Conservation (phyloP, 2,329 filamentous ascomycete genomes). For the Aspergillus texensis region DNA sequence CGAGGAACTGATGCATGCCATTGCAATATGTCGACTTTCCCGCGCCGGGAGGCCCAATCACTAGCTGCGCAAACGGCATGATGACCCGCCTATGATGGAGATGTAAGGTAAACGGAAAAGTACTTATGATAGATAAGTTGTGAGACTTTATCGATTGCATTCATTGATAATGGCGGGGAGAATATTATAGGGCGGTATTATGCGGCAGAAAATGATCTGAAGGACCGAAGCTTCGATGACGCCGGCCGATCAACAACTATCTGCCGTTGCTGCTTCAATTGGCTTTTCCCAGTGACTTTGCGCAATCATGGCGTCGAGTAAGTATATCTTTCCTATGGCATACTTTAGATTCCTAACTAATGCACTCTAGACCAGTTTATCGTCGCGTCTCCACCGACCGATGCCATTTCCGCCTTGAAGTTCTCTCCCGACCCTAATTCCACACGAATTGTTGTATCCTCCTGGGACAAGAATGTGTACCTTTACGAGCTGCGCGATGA, state of each 20-base stretch:
- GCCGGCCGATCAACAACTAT: conserved; percentile 23
- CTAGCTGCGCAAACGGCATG: conserved; percentile 72
- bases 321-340: conserved; percentile 12
- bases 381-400: conserved; percentile 76
- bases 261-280: conserved; percentile 17
- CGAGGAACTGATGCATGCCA: conserved; percentile 98
- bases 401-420: conserved; percentile 82
- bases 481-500: conserved; percentile 73
- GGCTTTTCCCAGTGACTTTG: conserved; percentile 10
- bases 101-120: neutral
- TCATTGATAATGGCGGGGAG: conserved; percentile 26
- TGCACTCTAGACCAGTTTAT: conserved; percentile 68
- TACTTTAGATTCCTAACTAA: conserved; percentile 7
- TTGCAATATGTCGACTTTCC: conserved; percentile 99
- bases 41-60: conserved; percentile 90
- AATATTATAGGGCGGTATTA: conserved; percentile 31
- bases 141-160: neutral
- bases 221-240: conserved; percentile 29
- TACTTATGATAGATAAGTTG: neutral
- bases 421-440: conserved; percentile 78
- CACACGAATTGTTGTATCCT: conserved; percentile 83
- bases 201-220: conserved; percentile 36
- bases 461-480: conserved; percentile 92
- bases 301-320: conserved; percentile 48
- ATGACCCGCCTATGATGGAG: conserved; percentile 4